Conservation (phyloP, 305 asterid species). For the Fraxinus nigra region DNA sequence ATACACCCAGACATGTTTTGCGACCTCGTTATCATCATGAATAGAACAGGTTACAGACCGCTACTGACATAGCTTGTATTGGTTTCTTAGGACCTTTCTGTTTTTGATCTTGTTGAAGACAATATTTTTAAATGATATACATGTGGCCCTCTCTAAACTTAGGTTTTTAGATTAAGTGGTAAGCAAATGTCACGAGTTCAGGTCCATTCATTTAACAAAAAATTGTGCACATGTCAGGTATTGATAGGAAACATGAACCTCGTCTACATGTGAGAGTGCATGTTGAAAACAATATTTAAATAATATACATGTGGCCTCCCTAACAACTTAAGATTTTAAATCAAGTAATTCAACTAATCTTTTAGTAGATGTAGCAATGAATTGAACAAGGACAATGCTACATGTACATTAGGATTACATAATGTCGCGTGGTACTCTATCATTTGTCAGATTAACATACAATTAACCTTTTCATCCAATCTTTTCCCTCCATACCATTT, state of each 20-base stretch:
- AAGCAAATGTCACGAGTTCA: neutral
- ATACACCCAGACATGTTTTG: neutral
- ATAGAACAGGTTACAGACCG: neutral
- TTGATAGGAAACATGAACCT: neutral
- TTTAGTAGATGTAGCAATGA: neutral
- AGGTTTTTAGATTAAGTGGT: neutral
- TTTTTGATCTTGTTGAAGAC: neutral
- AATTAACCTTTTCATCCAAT: neutral
- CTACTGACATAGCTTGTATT: neutral
- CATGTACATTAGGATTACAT: neutral
- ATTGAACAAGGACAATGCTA: neutral
- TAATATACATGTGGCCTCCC: neutral
- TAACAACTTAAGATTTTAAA: neutral
- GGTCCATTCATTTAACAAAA: neutral
- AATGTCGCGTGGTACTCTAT: neutral
- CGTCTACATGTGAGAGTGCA: neutral
- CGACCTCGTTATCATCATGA: neutral
- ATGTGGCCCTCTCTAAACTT: neutral
- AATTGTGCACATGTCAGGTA: neutral
- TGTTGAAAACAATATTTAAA: neutral
- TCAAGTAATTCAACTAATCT: neutral
- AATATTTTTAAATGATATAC: neutral
- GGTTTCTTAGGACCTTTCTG: neutral
- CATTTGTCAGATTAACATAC: neutral
- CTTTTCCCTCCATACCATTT: neutral